Evolutionary conservation across 129 eudicot genomes (phyloP).

Genomic region (Calendula officinalis): DNA sequence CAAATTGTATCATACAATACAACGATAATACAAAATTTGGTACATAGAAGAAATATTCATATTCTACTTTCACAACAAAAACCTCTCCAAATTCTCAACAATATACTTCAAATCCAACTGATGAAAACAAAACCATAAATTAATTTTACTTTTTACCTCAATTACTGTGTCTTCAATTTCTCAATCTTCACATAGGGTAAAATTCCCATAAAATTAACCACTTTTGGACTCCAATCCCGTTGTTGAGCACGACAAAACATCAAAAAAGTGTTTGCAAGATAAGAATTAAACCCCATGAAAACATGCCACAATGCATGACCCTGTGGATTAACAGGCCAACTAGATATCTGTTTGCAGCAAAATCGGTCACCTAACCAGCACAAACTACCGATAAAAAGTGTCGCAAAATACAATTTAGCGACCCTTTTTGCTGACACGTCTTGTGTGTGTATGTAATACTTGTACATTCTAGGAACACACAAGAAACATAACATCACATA

Average conservation of each 20-base stretch:
- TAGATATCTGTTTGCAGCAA: constrained; percentile 51
- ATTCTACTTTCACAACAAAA: constrained; percentile 30
- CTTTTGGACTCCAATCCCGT: constrained; percentile 70
- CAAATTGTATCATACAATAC: constrained; percentile 20
- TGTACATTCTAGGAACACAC: constrained; percentile 55
- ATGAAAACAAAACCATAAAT: constrained; percentile 1
- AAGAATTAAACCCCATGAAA: constrained; percentile 80
- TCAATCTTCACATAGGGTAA: constrained; percentile 77
- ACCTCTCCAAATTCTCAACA: constrained; percentile 12
- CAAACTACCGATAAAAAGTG: constrained; percentile 52
- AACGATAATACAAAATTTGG: constrained; percentile 22
- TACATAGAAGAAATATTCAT: constrained; percentile 8
- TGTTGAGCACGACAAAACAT: constrained; percentile 92
- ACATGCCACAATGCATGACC: constrained; percentile 94
- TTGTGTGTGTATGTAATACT: constrained; percentile 43
- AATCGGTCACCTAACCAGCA: constrained; percentile 77
- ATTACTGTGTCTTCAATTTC: constrained; percentile 58
- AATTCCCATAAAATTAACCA: constrained; percentile 54
- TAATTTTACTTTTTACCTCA: constrained; percentile 12
- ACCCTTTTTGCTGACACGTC: constrained; percentile 66
- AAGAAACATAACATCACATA: constrained; percentile 41
- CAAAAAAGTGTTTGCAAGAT: constrained; percentile 72
- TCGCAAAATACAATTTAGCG: constrained; percentile 55
- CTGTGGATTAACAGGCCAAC: constrained; percentile 78
- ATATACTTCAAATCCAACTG: constrained; percentile 19